Percentiles rank a stretch among this genome's conserved stretches.
phyloP scores from a whole-genome alignment of 768 basidiomycete genomes.

The Suillus fuscotomentosus region DNA sequence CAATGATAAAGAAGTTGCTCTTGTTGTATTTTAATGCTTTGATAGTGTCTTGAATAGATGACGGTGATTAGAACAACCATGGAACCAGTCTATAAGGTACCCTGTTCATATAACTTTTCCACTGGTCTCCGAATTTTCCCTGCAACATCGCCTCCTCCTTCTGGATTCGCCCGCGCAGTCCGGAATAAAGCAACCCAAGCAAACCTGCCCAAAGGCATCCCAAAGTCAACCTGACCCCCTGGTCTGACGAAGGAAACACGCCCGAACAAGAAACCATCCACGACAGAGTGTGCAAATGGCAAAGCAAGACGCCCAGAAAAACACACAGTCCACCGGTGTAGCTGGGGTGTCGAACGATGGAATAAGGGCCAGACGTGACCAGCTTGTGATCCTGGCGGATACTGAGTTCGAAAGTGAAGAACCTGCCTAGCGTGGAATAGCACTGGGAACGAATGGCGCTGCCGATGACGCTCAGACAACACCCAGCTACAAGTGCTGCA shows the following conservation, averaged over 20 bases:
- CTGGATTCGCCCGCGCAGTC: constrained; percentile 10
- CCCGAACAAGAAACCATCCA: constrained; percentile 9
- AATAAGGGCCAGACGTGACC: constrained; percentile 39
- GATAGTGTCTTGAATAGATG: neutral
- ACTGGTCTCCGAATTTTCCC: constrained; percentile 11
- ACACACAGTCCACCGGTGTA: constrained; percentile 8
- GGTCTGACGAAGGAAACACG: neutral
- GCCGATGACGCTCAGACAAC: constrained; percentile 22
- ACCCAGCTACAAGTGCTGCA: constrained; percentile 15
- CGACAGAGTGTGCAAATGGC: constrained; percentile 7
- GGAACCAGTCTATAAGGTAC: constrained; percentile 13
- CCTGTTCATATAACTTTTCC: constrained; percentile 4
- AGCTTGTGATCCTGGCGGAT: constrained; percentile 35
- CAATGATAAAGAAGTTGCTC: neutral
- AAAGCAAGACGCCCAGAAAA: constrained; percentile 4
- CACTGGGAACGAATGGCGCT: constrained; percentile 30
- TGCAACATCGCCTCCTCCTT: constrained; percentile 14
- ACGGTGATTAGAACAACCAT: constrained; percentile 1
- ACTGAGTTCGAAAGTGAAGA: constrained; percentile 42
- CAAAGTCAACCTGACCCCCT: neutral
- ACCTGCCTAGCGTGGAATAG: constrained; percentile 32
- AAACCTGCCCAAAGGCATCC: neutral
- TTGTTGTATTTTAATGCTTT: neutral
- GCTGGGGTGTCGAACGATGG: constrained; percentile 38
- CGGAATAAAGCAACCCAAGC: neutral